Base-by-base conservation (phyloP, 176 grass and related monocot genomes). In the Bromus sterilis region DNA sequence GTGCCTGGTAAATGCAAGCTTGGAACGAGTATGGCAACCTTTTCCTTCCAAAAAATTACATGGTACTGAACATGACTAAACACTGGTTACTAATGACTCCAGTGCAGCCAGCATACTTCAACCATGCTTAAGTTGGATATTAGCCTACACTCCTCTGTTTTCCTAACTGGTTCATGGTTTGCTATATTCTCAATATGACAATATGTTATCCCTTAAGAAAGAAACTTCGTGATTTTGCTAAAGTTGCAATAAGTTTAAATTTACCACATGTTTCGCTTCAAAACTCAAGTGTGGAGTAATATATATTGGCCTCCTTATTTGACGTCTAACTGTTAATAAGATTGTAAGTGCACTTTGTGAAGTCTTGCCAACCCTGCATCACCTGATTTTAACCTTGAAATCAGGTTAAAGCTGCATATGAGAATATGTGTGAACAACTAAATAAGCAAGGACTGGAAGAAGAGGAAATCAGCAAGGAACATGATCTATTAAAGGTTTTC, bases 401-500 rank as follows among this genome's bases (percentile, higher is more conserved):
- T 61, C 86, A 94, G 92, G 87, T 98, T 81, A 83, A 88, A 75
- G 62, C 77, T 26, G 88, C 93, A 43, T 98, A 93, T 21, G 84
- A 95, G 79, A 88, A 66, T 43, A 93, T 56, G 56, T 89, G 84
- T 76, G 90, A 89, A 72, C 88, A 98, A 78, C 76, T 95, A 53
- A 95, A 85, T 58, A 95, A 79, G 44, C 89, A 84, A 89, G 90
- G 65, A 64, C 75, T 95, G 77, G 90, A 91, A 75, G 93, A 98
- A 86, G 93, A 89, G 43, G 76, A 95, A 84, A 40, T 72, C 71
- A 82, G 59, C 31, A 88, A 89, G 71, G 91, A 93, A 83, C 67
- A 85, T 76, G 82, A 95, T 23, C 88, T 88, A 36, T 48, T 95
- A 43, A 93, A 93, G 95, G 95, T 98, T 78, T 29, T 53, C 7